These are phyloP conservation scores for Aspergillus olivimuriae DNA, from an alignment of 495 filamentous ascomycete genomes.

Conservation along the genomic window DNA sequence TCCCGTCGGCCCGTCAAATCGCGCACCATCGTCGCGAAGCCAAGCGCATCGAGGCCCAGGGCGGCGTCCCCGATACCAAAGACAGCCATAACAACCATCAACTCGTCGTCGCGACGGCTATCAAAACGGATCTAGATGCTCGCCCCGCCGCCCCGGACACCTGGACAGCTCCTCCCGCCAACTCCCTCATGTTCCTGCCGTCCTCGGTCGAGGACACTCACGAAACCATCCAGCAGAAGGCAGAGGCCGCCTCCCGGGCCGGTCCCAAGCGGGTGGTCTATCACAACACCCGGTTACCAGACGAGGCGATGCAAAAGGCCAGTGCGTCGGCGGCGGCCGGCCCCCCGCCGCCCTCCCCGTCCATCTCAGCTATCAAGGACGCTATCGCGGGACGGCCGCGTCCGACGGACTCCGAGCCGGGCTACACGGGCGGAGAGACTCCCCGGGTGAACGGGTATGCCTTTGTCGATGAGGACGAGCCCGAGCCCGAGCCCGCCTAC, in stretches of 20 bases:
- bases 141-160: slow-evolving; percentile 72
- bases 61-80: no score
- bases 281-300: slow-evolving; percentile 69
- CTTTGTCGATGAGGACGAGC: slow-evolving; percentile 82
- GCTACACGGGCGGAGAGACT: slow-evolving; percentile 64
- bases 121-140: slow-evolving; percentile 55
- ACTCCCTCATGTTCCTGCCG: slow-evolving; percentile 84
- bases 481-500: slow-evolving; percentile 21
- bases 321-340: slow-evolving; percentile 23
- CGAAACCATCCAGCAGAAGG: slow-evolving; percentile 59
- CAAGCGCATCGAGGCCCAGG: slow-evolving; percentile 50
- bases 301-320: slow-evolving; percentile 18
- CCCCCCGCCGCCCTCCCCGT: slow-evolving; percentile 62
- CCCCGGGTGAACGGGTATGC: slow-evolving; percentile 88
- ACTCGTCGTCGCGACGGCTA: slow-evolving; percentile 24
- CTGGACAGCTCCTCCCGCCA: slow-evolving; percentile 68
- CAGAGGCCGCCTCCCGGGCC: slow-evolving; percentile 64
- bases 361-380: slow-evolving; percentile 76
- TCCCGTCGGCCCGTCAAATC: slow-evolving; percentile 79
- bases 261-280: slow-evolving; percentile 73
- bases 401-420: slow-evolving; percentile 58
- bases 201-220: slow-evolving; percentile 56
- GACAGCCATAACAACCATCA: no score
- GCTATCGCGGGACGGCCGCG: slow-evolving; percentile 75
- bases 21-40: slow-evolving; percentile 66